A percentile compares a stretch with the other conserved stretches of the same genome.
Evolutionary conservation across 2,329 filamentous ascomycete genomes (phyloP).

Genomic region (Tolypocladium album): DNA sequence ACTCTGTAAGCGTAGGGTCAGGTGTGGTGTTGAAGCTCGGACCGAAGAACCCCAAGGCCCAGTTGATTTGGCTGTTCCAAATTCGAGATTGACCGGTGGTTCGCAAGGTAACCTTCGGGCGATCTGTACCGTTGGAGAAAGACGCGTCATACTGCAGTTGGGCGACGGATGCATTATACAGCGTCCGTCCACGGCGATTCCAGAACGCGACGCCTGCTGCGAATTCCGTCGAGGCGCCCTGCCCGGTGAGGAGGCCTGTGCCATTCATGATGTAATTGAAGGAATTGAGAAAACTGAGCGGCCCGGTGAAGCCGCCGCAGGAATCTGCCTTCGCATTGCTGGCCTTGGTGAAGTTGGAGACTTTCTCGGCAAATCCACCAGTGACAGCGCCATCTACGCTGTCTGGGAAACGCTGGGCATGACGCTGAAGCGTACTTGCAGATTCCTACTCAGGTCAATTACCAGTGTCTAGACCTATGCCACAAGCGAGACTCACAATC

Average conservation of each 20-base stretch:
- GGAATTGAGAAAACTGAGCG: constrained; percentile 39
- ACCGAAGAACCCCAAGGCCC: constrained; percentile 42
- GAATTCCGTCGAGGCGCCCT: constrained; percentile 39
- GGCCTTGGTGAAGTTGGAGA: constrained; percentile 30
- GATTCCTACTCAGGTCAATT: constrained; percentile 24
- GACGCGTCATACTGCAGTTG: constrained; percentile 36
- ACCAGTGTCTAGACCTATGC: not conserved
- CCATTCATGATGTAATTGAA: constrained; percentile 36
- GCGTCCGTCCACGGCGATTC: constrained; percentile 40
- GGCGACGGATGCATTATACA: constrained; percentile 37
- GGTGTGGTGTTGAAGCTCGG: constrained; percentile 27
- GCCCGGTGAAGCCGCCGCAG: constrained; percentile 22
- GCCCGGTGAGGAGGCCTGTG: constrained; percentile 30
- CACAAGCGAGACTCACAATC: constrained; percentile 3
- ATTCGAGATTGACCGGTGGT: constrained; percentile 45
- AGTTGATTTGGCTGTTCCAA: constrained; percentile 40
- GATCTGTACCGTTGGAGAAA: constrained; percentile 30
- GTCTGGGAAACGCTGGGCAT: constrained; percentile 39
- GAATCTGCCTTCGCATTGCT: constrained; percentile 13
- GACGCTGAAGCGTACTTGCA: constrained; percentile 40
- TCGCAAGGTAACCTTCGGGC: constrained; percentile 37
- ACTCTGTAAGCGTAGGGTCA: constrained; percentile 25
- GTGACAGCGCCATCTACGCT: constrained; percentile 38
- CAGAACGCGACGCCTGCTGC: constrained; percentile 38
- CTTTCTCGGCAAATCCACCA: constrained; percentile 34